Evolutionary conservation across 108 stramenopile genomes (phyloP), one percentile per base, ranked within the genome.

Genomic region (Cylindrotheca fusiformis): DNA sequence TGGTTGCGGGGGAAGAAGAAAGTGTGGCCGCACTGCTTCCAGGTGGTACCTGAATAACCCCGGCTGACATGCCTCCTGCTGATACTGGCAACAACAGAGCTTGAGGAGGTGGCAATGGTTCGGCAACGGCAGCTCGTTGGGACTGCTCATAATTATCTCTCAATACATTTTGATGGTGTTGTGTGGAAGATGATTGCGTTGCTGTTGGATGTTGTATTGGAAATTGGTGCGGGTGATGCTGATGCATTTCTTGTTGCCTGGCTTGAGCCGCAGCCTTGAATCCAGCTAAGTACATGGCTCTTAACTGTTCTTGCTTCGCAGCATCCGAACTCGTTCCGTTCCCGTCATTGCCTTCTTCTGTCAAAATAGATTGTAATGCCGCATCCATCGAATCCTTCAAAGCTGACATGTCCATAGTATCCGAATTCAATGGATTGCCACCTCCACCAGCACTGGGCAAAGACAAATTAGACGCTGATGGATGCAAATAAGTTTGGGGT

Each of bases 201-300:
- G 65, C 24, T 20, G 48, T 31, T 46, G 48, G 21, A 10, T 29
- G 55, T 58, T 65, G 75, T n/a, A n/a, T n/a, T n/a, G n/a, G n/a
- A n/a, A n/a, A n/a, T n/a, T n/a, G n/a, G n/a, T n/a, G n/a, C n/a
- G n/a, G n/a, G 23, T 64, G 32, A 6, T 20, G 14, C 20, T 25
- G 45, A 10, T 41, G 36, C 14, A 41, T 41, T 51, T 52, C 57
- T 56, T 57, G 55, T 44, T 76, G 65, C 33, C 71, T 33, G 22
- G 50, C 45, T 65, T 81, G 65, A 22, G 78, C 79, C 0, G 88
- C 92, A 45, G 87, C 89, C 20, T 81, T 68, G 79, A 90, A 94
- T 49, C 92, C 92, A 6, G 92, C 92, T 25, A 94, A 58, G 27
- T 94, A 94, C 89, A 90, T 90, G 53, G 86, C 83, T 45, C 85